phyloP scores from a whole-genome alignment of 768 basidiomycete genomes.

The Mycena latifolia region DNA sequence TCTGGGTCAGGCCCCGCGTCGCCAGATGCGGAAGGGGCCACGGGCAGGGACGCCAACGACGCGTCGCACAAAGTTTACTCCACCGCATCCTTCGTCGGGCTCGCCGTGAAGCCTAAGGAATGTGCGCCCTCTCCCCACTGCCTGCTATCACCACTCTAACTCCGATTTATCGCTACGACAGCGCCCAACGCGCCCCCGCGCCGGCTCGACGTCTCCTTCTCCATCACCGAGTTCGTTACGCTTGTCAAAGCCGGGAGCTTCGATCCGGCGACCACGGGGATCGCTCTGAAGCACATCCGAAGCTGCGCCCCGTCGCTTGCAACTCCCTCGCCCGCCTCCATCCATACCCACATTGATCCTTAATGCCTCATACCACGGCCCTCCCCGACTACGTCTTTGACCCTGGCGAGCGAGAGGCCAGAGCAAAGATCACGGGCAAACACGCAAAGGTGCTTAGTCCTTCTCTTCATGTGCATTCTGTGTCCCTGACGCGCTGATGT shows the following conservation, averaged over 20 bases:
- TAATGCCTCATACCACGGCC: slow-evolving; percentile 59
- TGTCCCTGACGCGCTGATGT: not conserved
- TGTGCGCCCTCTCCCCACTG: slow-evolving; percentile 71
- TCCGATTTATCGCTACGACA: no score
- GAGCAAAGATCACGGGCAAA: slow-evolving; percentile 62
- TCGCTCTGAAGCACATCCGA: slow-evolving; percentile 72
- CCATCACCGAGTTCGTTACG: slow-evolving; percentile 79
- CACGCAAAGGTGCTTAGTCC: slow-evolving; percentile 60
- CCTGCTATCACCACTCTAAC: no score
- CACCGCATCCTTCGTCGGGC: slow-evolving; percentile 98
- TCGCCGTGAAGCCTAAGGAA: slow-evolving; percentile 90
- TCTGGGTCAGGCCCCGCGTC: no score
- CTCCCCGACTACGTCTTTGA: slow-evolving; percentile 75
- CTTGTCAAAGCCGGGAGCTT: slow-evolving; percentile 79
- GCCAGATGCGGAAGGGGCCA: slow-evolving; percentile 59
- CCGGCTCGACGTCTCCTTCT: slow-evolving; percentile 72
- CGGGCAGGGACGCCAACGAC: not conserved
- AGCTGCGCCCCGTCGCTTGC: slow-evolving; percentile 11
- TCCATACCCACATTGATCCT: not conserved
- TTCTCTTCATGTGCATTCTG: not conserved
- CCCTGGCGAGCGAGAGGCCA: slow-evolving; percentile 68
- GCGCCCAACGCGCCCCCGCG: slow-evolving; percentile 5
- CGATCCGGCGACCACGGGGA: slow-evolving; percentile 78
- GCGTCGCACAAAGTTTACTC: slow-evolving; percentile 80
- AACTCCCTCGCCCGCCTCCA: no score